phyloP scores from a whole-genome alignment of 495 filamentous ascomycete species.

The Aspergillus biplanus region DNA sequence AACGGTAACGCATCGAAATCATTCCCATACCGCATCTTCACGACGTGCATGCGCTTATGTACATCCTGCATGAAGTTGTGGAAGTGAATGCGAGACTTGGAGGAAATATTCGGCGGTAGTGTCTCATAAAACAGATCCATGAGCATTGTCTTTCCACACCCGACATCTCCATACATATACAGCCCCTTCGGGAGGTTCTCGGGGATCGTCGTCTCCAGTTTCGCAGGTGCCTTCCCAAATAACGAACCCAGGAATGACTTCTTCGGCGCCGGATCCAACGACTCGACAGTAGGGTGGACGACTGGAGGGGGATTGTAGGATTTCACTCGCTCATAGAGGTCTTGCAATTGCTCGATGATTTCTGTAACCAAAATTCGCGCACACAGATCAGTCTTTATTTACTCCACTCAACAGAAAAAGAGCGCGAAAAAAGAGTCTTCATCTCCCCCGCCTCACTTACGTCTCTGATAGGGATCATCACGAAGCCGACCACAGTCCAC shows the following conservation, averaged over 20 bases:
- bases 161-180: conserved; percentile 96
- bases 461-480: conserved; percentile 90
- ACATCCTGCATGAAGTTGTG: conserved; percentile 99
- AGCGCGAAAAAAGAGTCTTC: neutral
- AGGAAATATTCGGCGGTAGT: conserved; percentile 74
- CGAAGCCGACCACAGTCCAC: conserved; percentile 71
- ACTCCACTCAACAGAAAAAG: neutral
- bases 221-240: conserved; percentile 56
- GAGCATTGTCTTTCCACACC: conserved; percentile 98
- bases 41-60: conserved; percentile 85
- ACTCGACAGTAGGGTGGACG: conserved; percentile 75
- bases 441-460: conserved; percentile 46
- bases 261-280: conserved; percentile 61
- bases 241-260: conserved; percentile 73
- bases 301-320: conserved; percentile 73
- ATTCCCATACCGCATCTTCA: conserved; percentile 86
- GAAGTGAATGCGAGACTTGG: conserved; percentile 96
- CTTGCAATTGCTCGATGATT: conserved; percentile 86
- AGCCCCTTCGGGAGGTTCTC: conserved; percentile 79
- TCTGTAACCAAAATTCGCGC: conserved; percentile 43
- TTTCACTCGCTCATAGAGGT: conserved; percentile 81
- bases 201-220: conserved; percentile 58
- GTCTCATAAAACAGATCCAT: conserved; percentile 99
- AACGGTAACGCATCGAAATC: conserved; percentile 92
- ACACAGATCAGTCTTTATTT: too few relatives aligned